Conservation (phyloP, 2,329 filamentous ascomycete genomes). For the Cordyceps pruinosa region DNA sequence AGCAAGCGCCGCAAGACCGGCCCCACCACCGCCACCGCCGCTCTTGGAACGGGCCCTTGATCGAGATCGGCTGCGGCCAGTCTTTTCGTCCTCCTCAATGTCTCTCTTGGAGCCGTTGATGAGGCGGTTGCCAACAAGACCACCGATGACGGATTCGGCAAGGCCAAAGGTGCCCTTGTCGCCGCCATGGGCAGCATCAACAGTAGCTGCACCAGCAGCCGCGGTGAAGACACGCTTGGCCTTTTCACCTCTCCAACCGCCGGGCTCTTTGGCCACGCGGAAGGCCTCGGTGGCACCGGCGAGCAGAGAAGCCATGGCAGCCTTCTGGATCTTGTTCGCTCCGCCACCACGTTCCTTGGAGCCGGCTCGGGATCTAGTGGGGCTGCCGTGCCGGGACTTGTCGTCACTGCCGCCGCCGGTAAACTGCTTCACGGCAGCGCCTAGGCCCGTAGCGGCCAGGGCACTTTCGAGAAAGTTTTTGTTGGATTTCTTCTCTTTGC, state of each 20-base stretch:
- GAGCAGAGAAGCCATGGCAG: conserved; percentile 82
- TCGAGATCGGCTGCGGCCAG: conserved; percentile 61
- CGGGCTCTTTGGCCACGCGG: conserved; percentile 80
- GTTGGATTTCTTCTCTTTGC: conserved; percentile 52
- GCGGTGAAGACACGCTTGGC: conserved; percentile 87
- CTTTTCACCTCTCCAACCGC: conserved; percentile 85
- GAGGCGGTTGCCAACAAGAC: conserved; percentile 76
- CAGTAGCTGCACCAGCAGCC: conserved; percentile 75
- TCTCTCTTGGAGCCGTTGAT: conserved; percentile 70
- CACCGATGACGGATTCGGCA: conserved; percentile 80
- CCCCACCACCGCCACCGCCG: conserved; percentile 34
- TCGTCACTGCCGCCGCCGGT: conserved; percentile 42
- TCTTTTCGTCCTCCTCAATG: conserved; percentile 53
- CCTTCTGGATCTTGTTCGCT: conserved; percentile 66
- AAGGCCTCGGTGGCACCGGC: conserved; percentile 91
- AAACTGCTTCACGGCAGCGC: conserved; percentile 53
- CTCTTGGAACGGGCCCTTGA: conserved; percentile 54
- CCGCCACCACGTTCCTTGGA: conserved; percentile 38
- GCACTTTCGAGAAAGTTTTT: conserved; percentile 59
- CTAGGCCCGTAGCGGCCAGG: conserved; percentile 54
- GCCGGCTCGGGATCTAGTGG: conserved; percentile 43
- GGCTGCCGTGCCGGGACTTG: conserved; percentile 38
- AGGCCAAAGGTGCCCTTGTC: conserved; percentile 78
- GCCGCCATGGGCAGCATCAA: conserved; percentile 68
- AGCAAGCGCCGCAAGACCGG: conserved; percentile 55